Base-by-base conservation (phyloP, 192 early-diverging fungal genomes). In the Coemansia biformis region DNA sequence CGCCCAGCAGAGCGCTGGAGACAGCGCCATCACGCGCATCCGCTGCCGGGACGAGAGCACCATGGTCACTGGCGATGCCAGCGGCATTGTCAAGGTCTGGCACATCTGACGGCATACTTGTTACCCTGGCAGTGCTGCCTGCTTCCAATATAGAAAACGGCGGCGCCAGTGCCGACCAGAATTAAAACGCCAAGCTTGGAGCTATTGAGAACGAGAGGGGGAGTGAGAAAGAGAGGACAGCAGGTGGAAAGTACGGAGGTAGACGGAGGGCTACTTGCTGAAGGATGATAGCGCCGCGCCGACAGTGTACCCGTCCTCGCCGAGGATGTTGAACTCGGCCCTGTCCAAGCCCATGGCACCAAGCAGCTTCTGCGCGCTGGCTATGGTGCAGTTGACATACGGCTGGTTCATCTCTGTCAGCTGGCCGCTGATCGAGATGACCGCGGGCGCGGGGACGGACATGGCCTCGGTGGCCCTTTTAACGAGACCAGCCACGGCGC, bases 51-150 rank as follows among this genome's bases (percentile, higher is more conserved):
- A 51, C 31, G 16, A 34, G 2, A 46, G 29, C 12, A 14, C 79
- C n/a, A 51, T 84, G 24, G 55, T 78, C 2, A 82, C 79, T 46
- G 86, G 83, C 23, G 82, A 83, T 4, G 57, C 62, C 46, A 82
- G 83, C 38, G 81, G 78, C 6, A 59, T 80, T 15, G 78, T 86
- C 16, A 83, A 82, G 43, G 22, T 85, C 39, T 88, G 86, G 86
- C 63, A 64, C 37, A 56, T 80, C 28, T 82, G 26, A 28, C 26
- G 26, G 3, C 4, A 28, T 28, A 7, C 26, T 28, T 28, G 34
- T 36, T 36, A 8, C n/a, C n/a, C n/a, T n/a, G n/a, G n/a, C n/a
- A n/a, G n/a, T n/a, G n/a, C n/a, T n/a, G n/a, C n/a, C n/a, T n/a
- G n/a, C n/a, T n/a, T n/a, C n/a, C n/a, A n/a, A n/a, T n/a, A n/a